A percentile compares a stretch with the other conserved stretches of the same genome.
phyloP scores from a whole-genome alignment of 805 yeast species.

The Kodamaea jinghongensis region DNA sequence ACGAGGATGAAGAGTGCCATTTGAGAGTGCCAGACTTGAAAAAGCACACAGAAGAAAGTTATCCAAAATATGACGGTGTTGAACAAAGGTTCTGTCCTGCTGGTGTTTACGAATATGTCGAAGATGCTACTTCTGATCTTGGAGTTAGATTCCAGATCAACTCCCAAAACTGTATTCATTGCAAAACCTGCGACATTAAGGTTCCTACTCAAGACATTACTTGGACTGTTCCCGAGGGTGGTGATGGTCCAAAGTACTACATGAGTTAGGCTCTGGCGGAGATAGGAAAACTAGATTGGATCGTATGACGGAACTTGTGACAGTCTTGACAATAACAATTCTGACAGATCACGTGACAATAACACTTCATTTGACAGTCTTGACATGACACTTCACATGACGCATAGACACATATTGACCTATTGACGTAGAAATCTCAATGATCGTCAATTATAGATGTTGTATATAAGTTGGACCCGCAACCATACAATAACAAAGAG shows the following conservation, averaged over 20 bases:
- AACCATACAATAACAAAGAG: too few species aligned
- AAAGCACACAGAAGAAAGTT: slow-evolving; percentile 65
- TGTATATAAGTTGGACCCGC: too few species aligned
- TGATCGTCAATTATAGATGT: too few species aligned
- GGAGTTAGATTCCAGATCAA: slow-evolving; percentile 91
- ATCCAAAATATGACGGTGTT: slow-evolving; percentile 78
- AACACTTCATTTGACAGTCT: too few species aligned
- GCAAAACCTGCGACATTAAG: slow-evolving; percentile 97
- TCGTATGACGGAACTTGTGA: too few species aligned
- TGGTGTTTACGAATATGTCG: slow-evolving; percentile 93
- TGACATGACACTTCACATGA: too few species aligned
- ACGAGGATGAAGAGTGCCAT: slow-evolving; percentile 91
- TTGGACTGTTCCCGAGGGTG: slow-evolving; percentile 99
- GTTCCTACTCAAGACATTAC: slow-evolving; percentile 91
- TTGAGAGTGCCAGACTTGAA: slow-evolving; percentile 64
- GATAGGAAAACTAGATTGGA: too few species aligned
- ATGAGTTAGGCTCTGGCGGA: slow-evolving; percentile 27
- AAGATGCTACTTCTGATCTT: slow-evolving; percentile 52
- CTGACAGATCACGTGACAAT: too few species aligned
- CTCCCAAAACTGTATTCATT: slow-evolving; percentile 96
- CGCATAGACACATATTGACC: too few species aligned
- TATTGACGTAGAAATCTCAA: too few species aligned
- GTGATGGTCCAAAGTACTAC: slow-evolving; percentile 97
- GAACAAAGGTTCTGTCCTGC: slow-evolving; percentile 97
- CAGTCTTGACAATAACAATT: too few species aligned